These are phyloP conservation scores for Geranomyces michiganensis DNA, from an alignment of 192 early-diverging fungal species.

Conservation along the genomic window DNA sequence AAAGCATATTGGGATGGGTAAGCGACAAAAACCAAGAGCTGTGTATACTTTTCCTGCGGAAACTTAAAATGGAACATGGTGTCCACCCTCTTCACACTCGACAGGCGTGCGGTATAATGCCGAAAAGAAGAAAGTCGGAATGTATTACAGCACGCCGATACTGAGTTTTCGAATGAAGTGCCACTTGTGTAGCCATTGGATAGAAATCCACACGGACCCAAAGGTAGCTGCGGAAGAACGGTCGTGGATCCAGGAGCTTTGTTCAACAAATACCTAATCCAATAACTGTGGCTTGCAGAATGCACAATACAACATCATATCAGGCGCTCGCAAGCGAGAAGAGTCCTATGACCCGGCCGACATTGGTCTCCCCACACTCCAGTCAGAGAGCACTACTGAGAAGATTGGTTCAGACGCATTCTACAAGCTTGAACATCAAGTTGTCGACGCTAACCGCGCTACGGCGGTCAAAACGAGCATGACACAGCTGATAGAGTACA, in stretches of 20 bases:
- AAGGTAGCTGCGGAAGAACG: constrained; percentile 55
- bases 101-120: constrained; percentile 93
- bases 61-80: neutral
- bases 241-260: neutral
- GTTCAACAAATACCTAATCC: neutral
- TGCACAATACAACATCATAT: constrained; percentile 64
- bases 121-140: constrained; percentile 90
- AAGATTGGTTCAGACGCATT: constrained; percentile 49
- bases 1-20: constrained; percentile 83
- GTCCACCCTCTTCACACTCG: neutral
- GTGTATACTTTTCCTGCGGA: too few relatives aligned
- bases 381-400: constrained; percentile 54
- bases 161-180: constrained; percentile 93
- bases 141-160: constrained; percentile 84
- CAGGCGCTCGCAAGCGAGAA: constrained; percentile 76
- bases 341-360: constrained; percentile 74
- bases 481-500: constrained; percentile 61
- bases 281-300: constrained; percentile 53
- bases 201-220: constrained; percentile 94
- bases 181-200: constrained; percentile 80
- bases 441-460: constrained; percentile 54
- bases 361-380: constrained; percentile 64
- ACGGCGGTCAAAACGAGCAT: constrained; percentile 54
- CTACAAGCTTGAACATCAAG: constrained; percentile 64
- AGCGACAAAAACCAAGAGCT: too few relatives aligned